These are phyloP conservation scores for Plasmopara halstedii DNA, from an alignment of 352 stramenopile genomes.

Conservation along the genomic window DNA sequence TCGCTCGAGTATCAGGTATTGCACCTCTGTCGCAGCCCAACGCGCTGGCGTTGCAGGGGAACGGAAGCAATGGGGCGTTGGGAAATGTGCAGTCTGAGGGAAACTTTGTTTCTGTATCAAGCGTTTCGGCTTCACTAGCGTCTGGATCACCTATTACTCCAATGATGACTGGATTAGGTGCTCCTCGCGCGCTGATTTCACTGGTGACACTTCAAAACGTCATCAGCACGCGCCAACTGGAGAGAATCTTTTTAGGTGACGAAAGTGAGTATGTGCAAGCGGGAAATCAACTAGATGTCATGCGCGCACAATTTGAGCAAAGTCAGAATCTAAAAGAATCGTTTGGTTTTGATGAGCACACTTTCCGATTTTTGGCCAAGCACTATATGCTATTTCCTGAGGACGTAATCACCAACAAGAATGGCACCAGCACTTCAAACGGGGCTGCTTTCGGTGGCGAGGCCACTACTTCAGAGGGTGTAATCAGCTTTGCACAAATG, in stretches of 20 bases:
- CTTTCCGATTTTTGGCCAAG: constrained; percentile 74
- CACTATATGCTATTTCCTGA: constrained; percentile 54
- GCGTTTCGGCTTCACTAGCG: constrained; percentile 18
- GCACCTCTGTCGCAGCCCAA: constrained; percentile 18
- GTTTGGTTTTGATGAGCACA: constrained; percentile 82
- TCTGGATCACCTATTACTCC: constrained; percentile 35
- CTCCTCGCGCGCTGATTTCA: constrained; percentile 53
- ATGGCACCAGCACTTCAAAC: background rate
- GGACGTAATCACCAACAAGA: constrained; percentile 1
- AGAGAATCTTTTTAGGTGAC: constrained; percentile 65
- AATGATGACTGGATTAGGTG: constrained; percentile 20
- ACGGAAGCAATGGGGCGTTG: constrained; percentile 1
- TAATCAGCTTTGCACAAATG: constrained; percentile 56
- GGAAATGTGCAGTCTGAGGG: constrained; percentile 7
- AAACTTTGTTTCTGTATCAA: constrained; percentile 34
- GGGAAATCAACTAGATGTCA: constrained; percentile 42
- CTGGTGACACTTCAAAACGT: constrained; percentile 76
- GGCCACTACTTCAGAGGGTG: background rate
- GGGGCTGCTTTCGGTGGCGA: constrained; percentile 7
- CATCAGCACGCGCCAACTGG: constrained; percentile 44
- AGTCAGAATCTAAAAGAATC: constrained; percentile 61
- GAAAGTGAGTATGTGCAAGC: constrained; percentile 47
- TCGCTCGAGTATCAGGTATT: constrained; percentile 10
- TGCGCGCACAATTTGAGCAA: constrained; percentile 65
- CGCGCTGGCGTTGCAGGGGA: constrained; percentile 13